Evolutionary conservation across 2,329 filamentous ascomycete genomes (phyloP).

Genomic region (Cladorrhinum sp.): DNA sequence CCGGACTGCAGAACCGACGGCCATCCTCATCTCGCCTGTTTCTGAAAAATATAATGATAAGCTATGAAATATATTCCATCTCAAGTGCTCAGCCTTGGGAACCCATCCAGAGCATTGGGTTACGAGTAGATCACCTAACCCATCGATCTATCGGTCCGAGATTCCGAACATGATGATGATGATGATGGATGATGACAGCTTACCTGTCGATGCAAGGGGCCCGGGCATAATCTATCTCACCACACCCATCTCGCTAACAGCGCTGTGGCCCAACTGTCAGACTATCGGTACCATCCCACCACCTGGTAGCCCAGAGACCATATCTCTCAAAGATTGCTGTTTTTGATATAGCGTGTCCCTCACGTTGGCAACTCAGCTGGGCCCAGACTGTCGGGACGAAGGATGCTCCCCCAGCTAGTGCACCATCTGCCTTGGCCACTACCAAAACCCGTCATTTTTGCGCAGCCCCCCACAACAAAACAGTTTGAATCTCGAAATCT

Average conservation of each 20-base stretch:
- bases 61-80: not conserved
- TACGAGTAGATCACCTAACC: not conserved
- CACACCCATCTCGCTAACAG: no score
- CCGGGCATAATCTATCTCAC: no score
- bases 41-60: not conserved
- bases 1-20: no score
- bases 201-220: no score
- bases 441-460: not conserved
- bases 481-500: not conserved
- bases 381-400: not conserved
- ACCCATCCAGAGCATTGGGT: no score
- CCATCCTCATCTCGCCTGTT: not conserved
- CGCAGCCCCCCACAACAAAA: not conserved
- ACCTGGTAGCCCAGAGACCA: no score
- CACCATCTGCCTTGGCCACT: not conserved
- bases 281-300: no score
- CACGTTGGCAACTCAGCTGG: not conserved
- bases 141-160: not conserved
- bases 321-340: not conserved
- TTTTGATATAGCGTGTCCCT: not conserved
- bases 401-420: not conserved
- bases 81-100: not conserved
- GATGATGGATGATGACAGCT: no score
- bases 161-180: no score
- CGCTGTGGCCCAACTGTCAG: no score